phyloP scores from a whole-genome alignment of 768 basidiomycete genomes.

The Leucocoprinus sp. region DNA sequence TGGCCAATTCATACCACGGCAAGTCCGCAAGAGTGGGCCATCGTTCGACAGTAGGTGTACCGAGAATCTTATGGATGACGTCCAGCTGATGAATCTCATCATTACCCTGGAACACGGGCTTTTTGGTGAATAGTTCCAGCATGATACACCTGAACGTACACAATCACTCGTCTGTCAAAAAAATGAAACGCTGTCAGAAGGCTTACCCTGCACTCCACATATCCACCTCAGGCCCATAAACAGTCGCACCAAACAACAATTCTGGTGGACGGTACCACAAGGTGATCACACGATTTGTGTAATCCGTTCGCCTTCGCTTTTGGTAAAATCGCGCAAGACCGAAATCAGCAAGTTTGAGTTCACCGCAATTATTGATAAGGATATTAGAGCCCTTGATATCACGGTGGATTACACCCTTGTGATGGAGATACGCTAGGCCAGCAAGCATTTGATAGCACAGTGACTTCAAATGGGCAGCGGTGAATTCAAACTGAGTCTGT shows the following conservation, averaged over 20 bases:
- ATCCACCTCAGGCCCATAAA: conserved; percentile 96
- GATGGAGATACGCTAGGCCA: conserved; percentile 91
- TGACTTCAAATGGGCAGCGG: conserved; percentile 87
- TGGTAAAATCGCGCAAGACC: conserved; percentile 95
- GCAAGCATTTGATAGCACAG: conserved; percentile 93
- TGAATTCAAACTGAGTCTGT: conserved; percentile 82
- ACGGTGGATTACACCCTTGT: conserved; percentile 92
- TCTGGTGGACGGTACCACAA: conserved; percentile 98
- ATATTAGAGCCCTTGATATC: conserved; percentile 99
- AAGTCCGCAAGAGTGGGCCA: conserved; percentile 81
- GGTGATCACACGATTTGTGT: conserved; percentile 99
- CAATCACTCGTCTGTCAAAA: neutral
- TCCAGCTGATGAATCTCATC: conserved; percentile 98
- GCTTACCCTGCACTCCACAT: conserved; percentile 99
- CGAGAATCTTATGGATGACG: conserved; percentile 83
- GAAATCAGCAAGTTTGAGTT: conserved; percentile 95
- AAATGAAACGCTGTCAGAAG: neutral
- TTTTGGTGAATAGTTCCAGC: conserved; percentile 93
- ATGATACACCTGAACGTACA: conserved; percentile 79
- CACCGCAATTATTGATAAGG: conserved; percentile 81
- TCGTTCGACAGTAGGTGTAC: conserved; percentile 73
- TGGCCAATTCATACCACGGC: conserved; percentile 99
- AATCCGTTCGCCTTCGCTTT: conserved; percentile 82
- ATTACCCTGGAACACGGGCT: conserved; percentile 95
- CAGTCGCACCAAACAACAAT: conserved; percentile 87